These are phyloP conservation scores for Bacidia gigantensis DNA, from an alignment of 495 filamentous ascomycete species.

Conservation along the genomic window DNA sequence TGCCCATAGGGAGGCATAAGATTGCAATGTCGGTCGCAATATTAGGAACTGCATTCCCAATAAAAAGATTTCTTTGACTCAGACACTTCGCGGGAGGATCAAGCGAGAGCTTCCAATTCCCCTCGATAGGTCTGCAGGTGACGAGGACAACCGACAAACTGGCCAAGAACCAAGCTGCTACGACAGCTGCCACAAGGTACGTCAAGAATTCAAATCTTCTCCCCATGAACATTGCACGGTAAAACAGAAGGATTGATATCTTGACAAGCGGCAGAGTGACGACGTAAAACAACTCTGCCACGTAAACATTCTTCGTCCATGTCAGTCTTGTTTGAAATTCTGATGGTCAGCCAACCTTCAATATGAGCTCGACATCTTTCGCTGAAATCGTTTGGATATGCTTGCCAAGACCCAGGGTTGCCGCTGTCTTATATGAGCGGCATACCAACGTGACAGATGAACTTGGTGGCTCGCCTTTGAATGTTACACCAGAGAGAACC, in stretches of 20 bases:
- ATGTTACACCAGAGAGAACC: no score
- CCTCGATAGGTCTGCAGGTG: slow-evolving; percentile 24
- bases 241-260: slow-evolving; percentile 7
- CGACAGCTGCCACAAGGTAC: slow-evolving; percentile 20
- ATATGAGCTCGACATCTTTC: no score
- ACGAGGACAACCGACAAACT: slow-evolving; percentile 20
- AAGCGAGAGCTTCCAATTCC: no score
- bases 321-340: no score
- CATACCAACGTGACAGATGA: no score
- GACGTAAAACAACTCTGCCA: no score
- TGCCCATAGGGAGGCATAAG: slow-evolving; percentile 37
- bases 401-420: no score
- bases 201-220: neutral
- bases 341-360: no score
- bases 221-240: neutral
- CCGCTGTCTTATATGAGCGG: no score
- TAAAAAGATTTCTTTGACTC: slow-evolving; percentile 20
- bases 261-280: slow-evolving; percentile 1
- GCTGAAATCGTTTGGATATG: no score
- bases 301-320: no score
- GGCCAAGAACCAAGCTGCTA: slow-evolving; percentile 23
- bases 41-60: slow-evolving; percentile 28
- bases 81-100: slow-evolving; percentile 23
- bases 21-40: slow-evolving; percentile 30
- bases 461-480: no score